Conservation (phyloP, 805 yeast species). For the Spathaspora passalidarum region DNA sequence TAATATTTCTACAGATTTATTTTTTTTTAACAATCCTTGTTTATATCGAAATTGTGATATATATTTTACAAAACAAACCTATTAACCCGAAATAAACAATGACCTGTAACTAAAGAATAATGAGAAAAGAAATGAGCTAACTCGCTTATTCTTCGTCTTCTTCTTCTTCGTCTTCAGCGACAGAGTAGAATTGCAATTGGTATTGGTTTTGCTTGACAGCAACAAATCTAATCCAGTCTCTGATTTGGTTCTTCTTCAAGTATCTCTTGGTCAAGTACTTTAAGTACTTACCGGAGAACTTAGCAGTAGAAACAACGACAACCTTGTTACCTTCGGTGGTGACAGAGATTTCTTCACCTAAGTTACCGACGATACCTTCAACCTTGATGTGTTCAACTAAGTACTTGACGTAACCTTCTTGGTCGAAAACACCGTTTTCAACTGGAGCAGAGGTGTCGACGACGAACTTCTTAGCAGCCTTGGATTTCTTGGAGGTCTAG, state of each 20-base stretch:
- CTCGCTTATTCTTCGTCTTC: slow-evolving; percentile 74
- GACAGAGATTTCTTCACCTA: slow-evolving; percentile 91
- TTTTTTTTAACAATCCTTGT: neutral
- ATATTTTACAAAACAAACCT: slow-evolving; percentile 7
- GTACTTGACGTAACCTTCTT: slow-evolving; percentile 96
- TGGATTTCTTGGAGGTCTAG: slow-evolving; percentile 69
- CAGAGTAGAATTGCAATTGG: slow-evolving; percentile 98
- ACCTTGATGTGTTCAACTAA: slow-evolving; percentile 99
- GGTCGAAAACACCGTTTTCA: slow-evolving; percentile 96
- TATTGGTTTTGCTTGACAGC: slow-evolving; percentile 93
- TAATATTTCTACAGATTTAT: neutral
- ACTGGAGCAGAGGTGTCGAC: slow-evolving; percentile 97
- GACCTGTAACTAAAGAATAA: neutral
- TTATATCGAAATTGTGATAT: neutral
- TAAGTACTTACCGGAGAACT: slow-evolving; percentile 99
- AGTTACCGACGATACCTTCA: slow-evolving; percentile 94
- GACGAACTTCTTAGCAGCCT: slow-evolving; percentile 83
- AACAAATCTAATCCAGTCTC: slow-evolving; percentile 99
- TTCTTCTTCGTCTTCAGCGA: slow-evolving; percentile 91
- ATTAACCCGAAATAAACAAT: slow-evolving; percentile 5
- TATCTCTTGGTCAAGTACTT: slow-evolving; percentile 99
- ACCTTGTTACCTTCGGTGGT: slow-evolving; percentile 83
- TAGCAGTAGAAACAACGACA: slow-evolving; percentile 85
- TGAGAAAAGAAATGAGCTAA: neutral
- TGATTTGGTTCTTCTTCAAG: slow-evolving; percentile 99